Conservation (phyloP, 257 asterid species). For the Orobanche coerulescens region DNA sequence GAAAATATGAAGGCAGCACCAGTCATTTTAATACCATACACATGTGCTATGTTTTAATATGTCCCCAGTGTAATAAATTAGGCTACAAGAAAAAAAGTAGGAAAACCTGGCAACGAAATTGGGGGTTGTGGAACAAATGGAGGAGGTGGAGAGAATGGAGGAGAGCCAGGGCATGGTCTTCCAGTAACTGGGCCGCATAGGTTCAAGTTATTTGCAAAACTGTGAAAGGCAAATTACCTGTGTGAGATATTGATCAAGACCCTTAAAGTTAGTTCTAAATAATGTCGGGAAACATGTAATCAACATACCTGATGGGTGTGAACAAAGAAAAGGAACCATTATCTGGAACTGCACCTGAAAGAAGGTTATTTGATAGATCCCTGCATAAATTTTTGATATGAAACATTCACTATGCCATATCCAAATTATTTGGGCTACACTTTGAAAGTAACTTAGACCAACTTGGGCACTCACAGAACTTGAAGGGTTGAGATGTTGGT, state of each 20-base stretch:
- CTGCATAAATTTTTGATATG: constrained; percentile 35
- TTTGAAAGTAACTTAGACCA: constrained; percentile 6
- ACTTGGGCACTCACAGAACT: constrained; percentile 68
- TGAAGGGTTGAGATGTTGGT: constrained; percentile 76
- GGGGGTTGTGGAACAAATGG: constrained; percentile 96
- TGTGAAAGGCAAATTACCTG: constrained; percentile 27
- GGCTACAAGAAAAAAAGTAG: not conserved
- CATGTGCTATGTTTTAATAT: too few species aligned
- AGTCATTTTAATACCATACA: too few species aligned
- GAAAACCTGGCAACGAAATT: constrained; percentile 59
- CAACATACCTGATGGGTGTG: constrained; percentile 78
- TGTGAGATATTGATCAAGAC: constrained; percentile 20
- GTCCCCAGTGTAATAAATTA: too few species aligned
- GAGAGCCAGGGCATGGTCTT: constrained; percentile 97
- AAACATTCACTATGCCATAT: constrained; percentile 11
- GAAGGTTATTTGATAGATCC: constrained; percentile 82
- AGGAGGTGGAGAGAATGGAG: constrained; percentile 99
- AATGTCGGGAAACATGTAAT: constrained; percentile 8
- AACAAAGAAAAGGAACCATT: constrained; percentile 86
- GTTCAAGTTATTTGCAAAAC: constrained; percentile 92
- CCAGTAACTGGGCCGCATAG: constrained; percentile 98
- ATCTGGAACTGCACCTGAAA: constrained; percentile 85
- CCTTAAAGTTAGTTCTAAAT: constrained; percentile 2
- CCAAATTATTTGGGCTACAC: not conserved
- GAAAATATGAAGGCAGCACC: not conserved